These are phyloP conservation scores for Hymenotorrendiella dingleyae DNA, from an alignment of 2,329 filamentous ascomycete species.

Conservation along the genomic window DNA sequence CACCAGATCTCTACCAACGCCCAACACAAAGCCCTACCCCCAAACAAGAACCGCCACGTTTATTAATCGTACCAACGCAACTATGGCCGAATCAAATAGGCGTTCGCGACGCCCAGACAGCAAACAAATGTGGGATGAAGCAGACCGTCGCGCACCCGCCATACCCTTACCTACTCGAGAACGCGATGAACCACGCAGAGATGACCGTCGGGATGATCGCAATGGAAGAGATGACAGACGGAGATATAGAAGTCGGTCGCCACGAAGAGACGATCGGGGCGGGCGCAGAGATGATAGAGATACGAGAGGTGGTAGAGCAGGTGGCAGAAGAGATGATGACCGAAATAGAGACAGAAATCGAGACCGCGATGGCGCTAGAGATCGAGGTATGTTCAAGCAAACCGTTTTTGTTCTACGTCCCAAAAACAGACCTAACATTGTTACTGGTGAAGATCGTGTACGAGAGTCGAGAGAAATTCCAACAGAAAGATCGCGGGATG, in stretches of 20 bases:
- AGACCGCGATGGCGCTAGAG: conserved; percentile 9
- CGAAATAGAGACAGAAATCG: conserved; percentile 13
- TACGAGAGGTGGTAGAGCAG: background rate
- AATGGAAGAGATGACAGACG: conserved; percentile 29
- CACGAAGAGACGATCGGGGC: conserved; percentile 23
- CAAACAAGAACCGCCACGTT: too few relatives aligned
- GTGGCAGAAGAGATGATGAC: conserved; percentile 10
- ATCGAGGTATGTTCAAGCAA: conserved; percentile 13
- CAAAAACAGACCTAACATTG: conserved; percentile 11
- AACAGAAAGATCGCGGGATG: conserved; percentile 13
- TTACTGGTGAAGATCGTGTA: conserved; percentile 17
- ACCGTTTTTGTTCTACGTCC: background rate
- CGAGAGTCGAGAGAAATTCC: conserved; percentile 16
- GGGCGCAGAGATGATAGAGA: conserved; percentile 10
- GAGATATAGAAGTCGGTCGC: conserved; percentile 31
- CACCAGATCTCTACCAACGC: too few relatives aligned
- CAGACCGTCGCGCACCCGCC: conserved; percentile 30
- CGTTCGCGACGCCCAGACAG: conserved; percentile 47
- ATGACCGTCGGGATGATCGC: conserved; percentile 31
- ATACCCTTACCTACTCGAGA: conserved; percentile 30
- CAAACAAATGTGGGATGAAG: conserved; percentile 56
- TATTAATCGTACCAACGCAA: too few relatives aligned
- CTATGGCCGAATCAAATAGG: conserved; percentile 49
- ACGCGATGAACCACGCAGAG: conserved; percentile 25
- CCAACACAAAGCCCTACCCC: too few relatives aligned